Evolutionary conservation across 2,329 filamentous ascomycete species (phyloP), one percentile per base, ranked within the genome.

Genomic region (Xylaria sp.): DNA sequence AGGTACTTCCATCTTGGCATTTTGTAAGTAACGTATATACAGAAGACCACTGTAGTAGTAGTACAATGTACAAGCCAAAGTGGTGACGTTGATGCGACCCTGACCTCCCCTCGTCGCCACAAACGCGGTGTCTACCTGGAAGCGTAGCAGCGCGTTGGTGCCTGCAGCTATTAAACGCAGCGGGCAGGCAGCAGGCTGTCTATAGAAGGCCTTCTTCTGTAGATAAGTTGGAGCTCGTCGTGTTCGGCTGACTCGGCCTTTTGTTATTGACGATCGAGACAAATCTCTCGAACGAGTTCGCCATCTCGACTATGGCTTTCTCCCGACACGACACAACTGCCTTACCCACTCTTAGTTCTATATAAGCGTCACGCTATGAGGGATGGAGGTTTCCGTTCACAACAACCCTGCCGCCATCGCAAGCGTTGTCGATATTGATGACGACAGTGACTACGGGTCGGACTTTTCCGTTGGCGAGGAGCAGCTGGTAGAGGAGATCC

Each of bases 391-490:
- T 28, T 42, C 64, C 33, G 5, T 49, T 8, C 25, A 31, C 2
- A 40, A 15, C 6, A 46, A 42, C n/a, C 35, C 37, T 6, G 28
- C 23, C n/a, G 35, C 25, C 7, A 21, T 57, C 9, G 37, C 33
- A 23, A 61, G 40, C 21, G 25, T 19, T 14, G 56, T 12, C n/a
- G 49, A 63, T 40, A 49, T 57, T 33, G 53, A 62, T 37, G 60
- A 42, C 40, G 69, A 73, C 19, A 74, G 71, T 52, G 72, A 75
- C 56, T 75, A 75, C 57, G 74, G 73, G 5, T 76, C 73, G 7
- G 74, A 76, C 45, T 76, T 76, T 55, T 74, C 72, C 0, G 58
- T 61, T 11, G 74, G 68, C 33, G 74, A 76, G 59, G 73, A 74
- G 53, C 61, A 55, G 43, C 69, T 75, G 19, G 71, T 74, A 23